Percentiles rank a stretch among this genome's conserved stretches.
These are phyloP conservation scores for Phaeosphaeria sp. DNA, from an alignment of 2,329 filamentous ascomycete genomes.

Conservation along the genomic window DNA sequence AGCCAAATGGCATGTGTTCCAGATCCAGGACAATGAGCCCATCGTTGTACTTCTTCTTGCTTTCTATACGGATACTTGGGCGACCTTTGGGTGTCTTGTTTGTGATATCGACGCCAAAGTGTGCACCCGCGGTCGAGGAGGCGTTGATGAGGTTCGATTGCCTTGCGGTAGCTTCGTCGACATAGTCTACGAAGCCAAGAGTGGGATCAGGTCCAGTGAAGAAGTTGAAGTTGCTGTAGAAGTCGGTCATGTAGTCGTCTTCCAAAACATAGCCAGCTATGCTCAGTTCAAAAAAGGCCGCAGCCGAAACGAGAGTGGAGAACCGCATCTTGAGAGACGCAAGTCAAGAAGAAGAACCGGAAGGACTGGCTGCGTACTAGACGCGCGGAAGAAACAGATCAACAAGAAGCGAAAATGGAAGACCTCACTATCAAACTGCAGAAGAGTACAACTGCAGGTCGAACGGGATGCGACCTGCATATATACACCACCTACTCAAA, in stretches of 20 bases:
- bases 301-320: conserved; percentile 42
- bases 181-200: conserved; percentile 52
- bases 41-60: conserved; percentile 54
- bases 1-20: conserved; percentile 59
- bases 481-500: conserved; percentile 27
- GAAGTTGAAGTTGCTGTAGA: conserved; percentile 55
- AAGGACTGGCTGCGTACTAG: conserved; percentile 44
- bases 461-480: conserved; percentile 19
- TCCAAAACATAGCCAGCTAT: conserved; percentile 51
- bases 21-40: conserved; percentile 60
- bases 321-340: conserved; percentile 46
- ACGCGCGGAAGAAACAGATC: conserved; percentile 35
- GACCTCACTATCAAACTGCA: conserved; percentile 22
- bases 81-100: conserved; percentile 50
- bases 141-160: conserved; percentile 51
- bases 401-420: conserved; percentile 22
- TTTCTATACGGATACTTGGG: conserved; percentile 56
- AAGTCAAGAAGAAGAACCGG: conserved; percentile 21
- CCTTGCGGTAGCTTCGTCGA: conserved; percentile 47
- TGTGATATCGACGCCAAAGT: conserved; percentile 56
- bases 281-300: conserved; percentile 42
- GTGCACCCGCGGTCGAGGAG: conserved; percentile 43
- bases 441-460: conserved; percentile 12
- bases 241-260: conserved; percentile 51
- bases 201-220: conserved; percentile 55